These are phyloP conservation scores for Dendrobium officinale DNA, from an alignment of 106 monocot genomes.

Conservation along the genomic window DNA sequence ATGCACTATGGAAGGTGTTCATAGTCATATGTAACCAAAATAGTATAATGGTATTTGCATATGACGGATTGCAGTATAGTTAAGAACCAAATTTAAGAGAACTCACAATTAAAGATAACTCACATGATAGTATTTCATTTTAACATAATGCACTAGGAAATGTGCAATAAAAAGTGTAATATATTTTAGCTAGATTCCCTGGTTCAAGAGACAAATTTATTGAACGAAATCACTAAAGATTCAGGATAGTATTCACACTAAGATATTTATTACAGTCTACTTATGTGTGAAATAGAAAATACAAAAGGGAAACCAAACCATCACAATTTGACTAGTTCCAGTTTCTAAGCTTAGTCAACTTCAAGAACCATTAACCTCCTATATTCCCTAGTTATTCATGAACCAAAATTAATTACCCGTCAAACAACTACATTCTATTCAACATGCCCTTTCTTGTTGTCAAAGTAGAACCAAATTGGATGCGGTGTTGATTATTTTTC, in stretches of 20 bases:
- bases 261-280: background rate
- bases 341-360: background rate
- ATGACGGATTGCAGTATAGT: too few relatives aligned
- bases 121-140: background rate
- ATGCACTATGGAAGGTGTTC: too few relatives aligned
- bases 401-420: background rate
- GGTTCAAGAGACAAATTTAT: background rate
- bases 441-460: background rate
- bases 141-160: background rate
- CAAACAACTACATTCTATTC: background rate
- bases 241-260: background rate
- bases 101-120: background rate
- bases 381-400: background rate
- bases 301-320: background rate
- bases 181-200: background rate
- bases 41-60: too few relatives aligned
- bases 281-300: background rate
- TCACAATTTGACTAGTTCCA: background rate
- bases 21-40: too few relatives aligned
- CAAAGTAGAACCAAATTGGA: background rate
- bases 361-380: background rate
- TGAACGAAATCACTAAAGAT: background rate
- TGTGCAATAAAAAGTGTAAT: background rate
- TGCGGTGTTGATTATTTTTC: background rate
- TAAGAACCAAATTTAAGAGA: too few relatives aligned